These are phyloP conservation scores for Cymbidium sinense DNA, from an alignment of 106 monocot species.

Conservation along the genomic window DNA sequence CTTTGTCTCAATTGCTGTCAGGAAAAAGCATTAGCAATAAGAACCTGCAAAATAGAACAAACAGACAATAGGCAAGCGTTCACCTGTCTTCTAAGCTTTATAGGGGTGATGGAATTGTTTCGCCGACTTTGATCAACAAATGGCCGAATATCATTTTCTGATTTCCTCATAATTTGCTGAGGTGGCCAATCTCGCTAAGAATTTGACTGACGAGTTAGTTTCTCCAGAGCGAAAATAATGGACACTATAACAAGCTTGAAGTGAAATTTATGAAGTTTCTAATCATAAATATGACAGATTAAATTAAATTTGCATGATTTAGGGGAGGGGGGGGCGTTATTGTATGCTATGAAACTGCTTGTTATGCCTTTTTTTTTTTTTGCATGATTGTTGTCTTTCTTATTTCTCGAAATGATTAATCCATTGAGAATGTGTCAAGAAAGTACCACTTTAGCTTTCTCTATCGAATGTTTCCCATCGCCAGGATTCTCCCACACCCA, in stretches of 20 bases:
- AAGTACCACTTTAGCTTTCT: constrained; percentile 18
- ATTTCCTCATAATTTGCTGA: constrained; percentile 11
- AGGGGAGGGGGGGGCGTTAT: no score
- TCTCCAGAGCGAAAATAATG: background rate
- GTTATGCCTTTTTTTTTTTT: background rate
- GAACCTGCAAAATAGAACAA: background rate
- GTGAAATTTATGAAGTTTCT: background rate
- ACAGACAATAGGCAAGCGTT: background rate
- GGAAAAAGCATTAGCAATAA: constrained; percentile 3
- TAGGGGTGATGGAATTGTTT: constrained; percentile 17
- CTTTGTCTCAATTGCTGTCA: constrained; percentile 39
- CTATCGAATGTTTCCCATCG: constrained; percentile 5
- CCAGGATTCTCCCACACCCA: constrained; percentile 25
- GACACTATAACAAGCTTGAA: background rate
- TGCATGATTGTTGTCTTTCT: background rate
- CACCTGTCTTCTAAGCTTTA: constrained; percentile 53
- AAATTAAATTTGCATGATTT: background rate
- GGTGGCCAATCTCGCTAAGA: constrained; percentile 8
- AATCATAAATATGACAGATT: no score
- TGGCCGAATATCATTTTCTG: constrained; percentile 18
- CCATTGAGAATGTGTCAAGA: background rate
- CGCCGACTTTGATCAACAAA: constrained; percentile 11
- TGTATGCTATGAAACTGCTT: background rate
- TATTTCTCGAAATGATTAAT: background rate
- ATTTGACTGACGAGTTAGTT: background rate